Conservation (phyloP, 2,329 filamentous ascomycete genomes). For the Helotiales sp. region DNA sequence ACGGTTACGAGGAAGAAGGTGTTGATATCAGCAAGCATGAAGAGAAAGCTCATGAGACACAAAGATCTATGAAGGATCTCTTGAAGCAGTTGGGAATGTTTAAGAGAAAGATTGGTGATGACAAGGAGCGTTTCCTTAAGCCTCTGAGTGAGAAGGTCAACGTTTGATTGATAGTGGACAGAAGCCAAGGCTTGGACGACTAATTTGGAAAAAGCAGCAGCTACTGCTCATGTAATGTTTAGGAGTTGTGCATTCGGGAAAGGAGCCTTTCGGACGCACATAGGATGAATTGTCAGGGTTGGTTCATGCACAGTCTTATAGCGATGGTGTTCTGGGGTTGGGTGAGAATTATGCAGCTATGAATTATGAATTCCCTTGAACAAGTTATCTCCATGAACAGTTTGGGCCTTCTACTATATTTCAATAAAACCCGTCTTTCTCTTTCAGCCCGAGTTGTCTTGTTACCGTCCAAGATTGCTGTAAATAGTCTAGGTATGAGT, state of each 20-base stretch:
- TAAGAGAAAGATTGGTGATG: conserved; percentile 82
- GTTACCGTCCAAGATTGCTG: too few species aligned
- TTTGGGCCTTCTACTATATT: too few species aligned
- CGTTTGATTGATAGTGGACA: neutral
- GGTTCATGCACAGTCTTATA: neutral
- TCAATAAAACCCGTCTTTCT: too few species aligned
- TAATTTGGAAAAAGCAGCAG: neutral
- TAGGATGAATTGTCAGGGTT: neutral
- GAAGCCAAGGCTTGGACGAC: neutral
- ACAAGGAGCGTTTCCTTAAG: conserved; percentile 64
- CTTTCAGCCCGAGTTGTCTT: too few species aligned
- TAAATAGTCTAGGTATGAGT: too few species aligned
- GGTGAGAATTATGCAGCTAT: neutral
- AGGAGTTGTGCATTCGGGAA: neutral
- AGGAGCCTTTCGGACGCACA: neutral
- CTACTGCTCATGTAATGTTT: neutral
- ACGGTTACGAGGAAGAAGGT: conserved; percentile 62
- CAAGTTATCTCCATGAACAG: neutral
- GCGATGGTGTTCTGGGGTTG: neutral
- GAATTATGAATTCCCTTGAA: neutral
- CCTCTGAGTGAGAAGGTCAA: conserved; percentile 48
- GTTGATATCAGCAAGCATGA: conserved; percentile 51
- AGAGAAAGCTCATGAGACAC: conserved; percentile 63
- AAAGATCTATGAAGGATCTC: conserved; percentile 82
- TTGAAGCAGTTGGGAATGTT: conserved; percentile 79